Evolutionary conservation across 2,329 filamentous ascomycete species (phyloP).

Genomic region (Geosmithia flava): DNA sequence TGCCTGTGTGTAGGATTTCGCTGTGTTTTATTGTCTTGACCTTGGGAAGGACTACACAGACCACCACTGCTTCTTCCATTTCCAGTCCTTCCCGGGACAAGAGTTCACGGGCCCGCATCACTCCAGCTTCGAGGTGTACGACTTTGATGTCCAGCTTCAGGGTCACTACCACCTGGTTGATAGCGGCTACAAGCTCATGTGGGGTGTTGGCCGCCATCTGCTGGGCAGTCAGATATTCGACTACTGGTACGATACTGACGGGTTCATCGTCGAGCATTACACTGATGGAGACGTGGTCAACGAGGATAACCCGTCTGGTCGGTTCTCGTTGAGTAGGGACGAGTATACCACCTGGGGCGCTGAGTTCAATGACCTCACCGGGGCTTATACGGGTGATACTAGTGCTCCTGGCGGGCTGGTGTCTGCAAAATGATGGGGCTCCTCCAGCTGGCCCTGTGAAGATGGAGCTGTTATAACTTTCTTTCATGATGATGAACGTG

Average conservation of each 20-base stretch:
- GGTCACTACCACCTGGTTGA: constrained; percentile 45
- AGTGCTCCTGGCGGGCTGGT: too few relatives aligned
- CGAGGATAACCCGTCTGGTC: constrained; percentile 13
- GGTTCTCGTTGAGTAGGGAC: too few relatives aligned
- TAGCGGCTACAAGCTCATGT: constrained; percentile 39
- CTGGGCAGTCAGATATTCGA: constrained; percentile 51
- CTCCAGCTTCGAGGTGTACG: constrained; percentile 32
- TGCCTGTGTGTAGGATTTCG: constrained; percentile 3
- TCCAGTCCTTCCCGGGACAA: constrained; percentile 9
- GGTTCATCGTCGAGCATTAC: constrained; percentile 46
- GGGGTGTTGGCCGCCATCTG: constrained; percentile 50
- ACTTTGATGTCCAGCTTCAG: constrained; percentile 47
- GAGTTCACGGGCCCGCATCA: constrained; percentile 9
- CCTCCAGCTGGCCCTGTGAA: too few relatives aligned
- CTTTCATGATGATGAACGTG: too few relatives aligned
- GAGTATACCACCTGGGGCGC: too few relatives aligned
- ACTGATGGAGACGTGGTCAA: constrained; percentile 51
- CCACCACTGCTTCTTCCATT: constrained; percentile 43
- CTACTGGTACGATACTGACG: constrained; percentile 45
- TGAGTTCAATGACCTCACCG: too few relatives aligned
- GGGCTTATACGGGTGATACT: too few relatives aligned
- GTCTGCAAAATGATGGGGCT: too few relatives aligned
- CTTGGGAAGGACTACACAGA: constrained; percentile 33
- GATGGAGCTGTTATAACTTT: too few relatives aligned
- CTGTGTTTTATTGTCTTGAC: constrained; percentile 42